Percentiles rank a stretch among this genome's conserved stretches.
Evolutionary conservation across 2,329 filamentous ascomycete genomes (phyloP).

Genomic region (Aciculosporium take): DNA sequence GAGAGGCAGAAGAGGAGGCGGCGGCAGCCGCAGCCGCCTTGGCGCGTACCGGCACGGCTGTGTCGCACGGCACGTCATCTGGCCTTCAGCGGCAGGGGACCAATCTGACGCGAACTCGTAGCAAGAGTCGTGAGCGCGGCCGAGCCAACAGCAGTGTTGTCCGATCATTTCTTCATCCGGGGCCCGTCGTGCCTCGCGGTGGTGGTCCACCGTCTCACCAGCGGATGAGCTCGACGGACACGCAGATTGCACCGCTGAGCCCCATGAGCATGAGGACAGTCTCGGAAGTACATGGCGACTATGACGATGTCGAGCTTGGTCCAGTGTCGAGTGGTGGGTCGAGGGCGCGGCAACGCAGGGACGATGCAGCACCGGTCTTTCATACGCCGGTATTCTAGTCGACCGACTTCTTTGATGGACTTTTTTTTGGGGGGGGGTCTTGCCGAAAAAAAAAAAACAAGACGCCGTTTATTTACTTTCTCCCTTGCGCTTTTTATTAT

Average conservation of each 20-base stretch:
- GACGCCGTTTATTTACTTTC: too few relatives aligned
- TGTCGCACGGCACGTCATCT: conserved; percentile 18
- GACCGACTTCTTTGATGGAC: too few relatives aligned
- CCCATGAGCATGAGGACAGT: conserved; percentile 9
- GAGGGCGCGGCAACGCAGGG: conserved; percentile 13
- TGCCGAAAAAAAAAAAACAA: too few relatives aligned
- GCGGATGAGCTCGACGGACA: conserved; percentile 15
- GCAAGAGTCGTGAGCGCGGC: conserved; percentile 23
- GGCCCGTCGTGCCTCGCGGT: conserved; percentile 25
- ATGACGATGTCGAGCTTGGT: conserved; percentile 15
- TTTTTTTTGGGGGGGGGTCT: too few relatives aligned
- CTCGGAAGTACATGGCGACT: conserved; percentile 14
- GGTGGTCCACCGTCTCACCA: conserved; percentile 11
- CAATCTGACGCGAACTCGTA: conserved; percentile 19
- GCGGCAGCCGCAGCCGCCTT: conserved; percentile 25
- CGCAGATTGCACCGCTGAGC: conserved; percentile 5
- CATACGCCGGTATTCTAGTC: conserved; percentile 10
- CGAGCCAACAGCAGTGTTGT: conserved; percentile 29
- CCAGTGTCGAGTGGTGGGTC: conserved; percentile 14
- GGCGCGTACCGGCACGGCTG: conserved; percentile 21
- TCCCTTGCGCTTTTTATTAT: too few relatives aligned
- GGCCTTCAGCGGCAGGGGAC: conserved; percentile 17
- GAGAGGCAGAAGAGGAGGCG: conserved; percentile 35
- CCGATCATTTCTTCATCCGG: conserved; percentile 33
- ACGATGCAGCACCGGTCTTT: conserved; percentile 14